Base-by-base conservation (phyloP, 345 rosid species). In the Noccaea caerulescens region DNA sequence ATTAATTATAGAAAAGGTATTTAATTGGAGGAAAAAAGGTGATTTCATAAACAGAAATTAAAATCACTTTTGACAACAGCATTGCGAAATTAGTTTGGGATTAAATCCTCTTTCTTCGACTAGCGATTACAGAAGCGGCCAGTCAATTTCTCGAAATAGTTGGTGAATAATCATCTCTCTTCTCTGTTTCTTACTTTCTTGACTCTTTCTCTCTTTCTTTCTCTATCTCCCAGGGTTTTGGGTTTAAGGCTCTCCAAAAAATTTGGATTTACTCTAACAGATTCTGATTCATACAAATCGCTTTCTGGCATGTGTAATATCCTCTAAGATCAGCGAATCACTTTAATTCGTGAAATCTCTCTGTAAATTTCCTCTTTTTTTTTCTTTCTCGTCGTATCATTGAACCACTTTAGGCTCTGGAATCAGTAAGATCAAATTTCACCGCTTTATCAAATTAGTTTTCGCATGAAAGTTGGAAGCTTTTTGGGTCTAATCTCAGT, bases 161-260 rank as follows among this genome's bases (percentile, higher is more conserved):
- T 14, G 73, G 69, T 69, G 59, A 69, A 36, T 69, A 38, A 25
- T 41, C 69, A 12, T 27, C 52, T 70, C 71, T 64, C 58, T 16
- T 39, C 63, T 51, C 57, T 44, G 33, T 51, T 38, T 43, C 46
- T 50, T 42, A n/a, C 11, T 56, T 10, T 42, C 27, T 57, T 23
- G 61, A 56, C 33, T 44, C 66, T 43, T 0, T 57, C 14, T 66
- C 34, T 70, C 4, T 42, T 36, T 49, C 12, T 66, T 16, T 72
- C 72, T 42, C 43, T 39, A 8, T 12, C 3, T 11, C 32, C 3
- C 4, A 44, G 75, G 75, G 79, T 69, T 76, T 62, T 63, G 59
- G 79, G 75, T 63, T 76, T 69, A 69, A 76, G 71, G 3, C 44
- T 39, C 56, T 67, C 70, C 79, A 18, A 63, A 13, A 45, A 36